A percentile compares a stretch with the other conserved stretches of the same genome.
Evolutionary conservation across 2,329 filamentous ascomycete species (phyloP).

Genomic region (Penicillium sp.): DNA sequence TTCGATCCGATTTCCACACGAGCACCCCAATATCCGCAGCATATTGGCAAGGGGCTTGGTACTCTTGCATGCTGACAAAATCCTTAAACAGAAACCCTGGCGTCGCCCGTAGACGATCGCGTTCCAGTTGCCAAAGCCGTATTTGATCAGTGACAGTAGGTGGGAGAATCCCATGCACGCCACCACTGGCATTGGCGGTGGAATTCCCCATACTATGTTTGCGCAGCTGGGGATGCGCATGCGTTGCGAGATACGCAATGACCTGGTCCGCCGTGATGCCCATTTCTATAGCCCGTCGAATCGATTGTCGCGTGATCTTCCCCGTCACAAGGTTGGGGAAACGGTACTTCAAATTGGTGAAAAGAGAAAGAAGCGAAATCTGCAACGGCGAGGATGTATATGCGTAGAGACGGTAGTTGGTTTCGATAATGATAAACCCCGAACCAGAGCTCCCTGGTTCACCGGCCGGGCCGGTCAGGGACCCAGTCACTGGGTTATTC

Average conservation of each 20-base stretch:
- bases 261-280: conserved; percentile 96
- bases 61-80: conserved; percentile 66
- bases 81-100: conserved; percentile 85
- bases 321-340: conserved; percentile 93
- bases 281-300: conserved; percentile 76
- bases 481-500: conserved; percentile 64
- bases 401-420: conserved; percentile 94
- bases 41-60: conserved; percentile 50
- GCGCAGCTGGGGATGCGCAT: conserved; percentile 92
- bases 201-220: conserved; percentile 47
- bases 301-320: conserved; percentile 79
- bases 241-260: conserved; percentile 82
- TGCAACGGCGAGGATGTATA: conserved; percentile 92
- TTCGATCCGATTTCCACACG: conserved; percentile 74
- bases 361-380: conserved; percentile 88
- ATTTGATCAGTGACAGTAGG: conserved; percentile 98
- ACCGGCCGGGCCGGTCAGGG: conserved; percentile 42
- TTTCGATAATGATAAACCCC: conserved; percentile 92
- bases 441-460: conserved; percentile 31
- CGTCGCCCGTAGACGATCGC: conserved; percentile 83
- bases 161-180: conserved; percentile 64
- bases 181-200: conserved; percentile 36
- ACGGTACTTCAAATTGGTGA: conserved; percentile 78
- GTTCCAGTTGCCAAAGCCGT: conserved; percentile 92
- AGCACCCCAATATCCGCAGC: conserved; percentile 87